Evolutionary conservation across 768 basidiomycete genomes (phyloP).

Genomic region (Gyrodon lividus): DNA sequence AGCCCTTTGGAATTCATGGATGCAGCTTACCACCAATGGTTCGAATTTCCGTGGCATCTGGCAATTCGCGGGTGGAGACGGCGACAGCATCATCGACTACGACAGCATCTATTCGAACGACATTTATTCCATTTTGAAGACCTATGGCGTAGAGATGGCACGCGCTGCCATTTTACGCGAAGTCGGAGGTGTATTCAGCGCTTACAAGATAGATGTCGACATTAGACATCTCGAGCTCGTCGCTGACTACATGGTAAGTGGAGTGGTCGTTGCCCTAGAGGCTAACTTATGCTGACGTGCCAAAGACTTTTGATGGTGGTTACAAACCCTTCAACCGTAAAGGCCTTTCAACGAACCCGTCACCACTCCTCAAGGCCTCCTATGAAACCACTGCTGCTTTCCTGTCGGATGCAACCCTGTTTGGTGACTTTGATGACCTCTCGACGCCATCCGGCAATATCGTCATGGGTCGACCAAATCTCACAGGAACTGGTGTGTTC

Average conservation of each 20-base stretch:
- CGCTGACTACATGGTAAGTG: conserved; percentile 97
- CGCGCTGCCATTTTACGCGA: conserved; percentile 88
- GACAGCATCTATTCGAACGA: conserved; percentile 91
- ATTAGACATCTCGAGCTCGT: conserved; percentile 92
- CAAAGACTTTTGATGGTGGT: conserved; percentile 93
- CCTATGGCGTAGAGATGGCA: conserved; percentile 97
- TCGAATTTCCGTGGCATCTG: conserved; percentile 92
- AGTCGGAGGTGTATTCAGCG: conserved; percentile 88
- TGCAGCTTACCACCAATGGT: conserved; percentile 82
- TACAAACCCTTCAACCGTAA: conserved; percentile 98
- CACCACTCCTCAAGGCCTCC: conserved; percentile 95
- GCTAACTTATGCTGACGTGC: neutral
- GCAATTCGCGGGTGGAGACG: conserved; percentile 58
- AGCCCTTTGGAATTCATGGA: neutral
- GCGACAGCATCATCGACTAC: conserved; percentile 66
- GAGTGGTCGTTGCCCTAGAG: neutral
- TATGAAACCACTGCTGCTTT: conserved; percentile 96
- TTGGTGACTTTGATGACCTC: conserved; percentile 94
- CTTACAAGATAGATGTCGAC: conserved; percentile 95
- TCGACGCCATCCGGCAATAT: conserved; percentile 89
- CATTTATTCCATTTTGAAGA: conserved; percentile 84
- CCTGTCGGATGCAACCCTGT: conserved; percentile 89
- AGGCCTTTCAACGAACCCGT: conserved; percentile 89
- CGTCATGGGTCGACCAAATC: conserved; percentile 82
- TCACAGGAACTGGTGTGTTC: conserved; percentile 94